Conservation (phyloP, 495 filamentous ascomycete species). For the Neurospora hispaniola region DNA sequence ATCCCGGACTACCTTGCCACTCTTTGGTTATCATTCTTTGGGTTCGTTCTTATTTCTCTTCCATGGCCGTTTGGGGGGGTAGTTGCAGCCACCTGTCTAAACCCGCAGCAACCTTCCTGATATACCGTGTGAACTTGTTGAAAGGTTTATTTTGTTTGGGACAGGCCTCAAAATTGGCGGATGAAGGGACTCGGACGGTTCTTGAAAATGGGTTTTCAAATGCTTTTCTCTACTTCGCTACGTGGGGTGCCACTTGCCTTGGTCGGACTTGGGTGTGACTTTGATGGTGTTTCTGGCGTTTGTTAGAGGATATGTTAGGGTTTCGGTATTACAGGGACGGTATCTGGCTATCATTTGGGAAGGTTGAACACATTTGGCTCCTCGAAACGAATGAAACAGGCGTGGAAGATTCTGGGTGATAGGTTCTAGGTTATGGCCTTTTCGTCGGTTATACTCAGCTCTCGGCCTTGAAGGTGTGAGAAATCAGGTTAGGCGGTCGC, state of each 20-base stretch:
- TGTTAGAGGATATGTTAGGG: background rate
- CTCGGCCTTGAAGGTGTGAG: background rate
- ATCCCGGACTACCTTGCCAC: background rate
- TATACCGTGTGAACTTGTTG: background rate
- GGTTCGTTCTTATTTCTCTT: background rate
- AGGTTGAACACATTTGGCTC: background rate
- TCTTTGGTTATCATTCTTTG: background rate
- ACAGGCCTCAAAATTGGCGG: background rate
- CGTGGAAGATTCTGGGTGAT: background rate
- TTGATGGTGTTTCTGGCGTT: background rate
- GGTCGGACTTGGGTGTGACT: background rate
- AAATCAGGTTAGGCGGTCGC: background rate
- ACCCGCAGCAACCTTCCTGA: background rate
- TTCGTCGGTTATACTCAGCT: background rate
- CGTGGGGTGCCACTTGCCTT: background rate
- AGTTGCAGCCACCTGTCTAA: background rate
- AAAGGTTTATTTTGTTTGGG: background rate
- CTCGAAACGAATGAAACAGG: background rate
- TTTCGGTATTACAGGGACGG: background rate
- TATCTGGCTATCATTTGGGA: background rate
- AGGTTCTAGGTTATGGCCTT: background rate
- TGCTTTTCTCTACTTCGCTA: background rate
- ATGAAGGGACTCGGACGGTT: background rate
- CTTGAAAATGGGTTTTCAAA: background rate
- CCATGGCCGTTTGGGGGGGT: background rate